Base-by-base conservation (phyloP, 2,329 filamentous ascomycete genomes). In the Coniella vitis region DNA sequence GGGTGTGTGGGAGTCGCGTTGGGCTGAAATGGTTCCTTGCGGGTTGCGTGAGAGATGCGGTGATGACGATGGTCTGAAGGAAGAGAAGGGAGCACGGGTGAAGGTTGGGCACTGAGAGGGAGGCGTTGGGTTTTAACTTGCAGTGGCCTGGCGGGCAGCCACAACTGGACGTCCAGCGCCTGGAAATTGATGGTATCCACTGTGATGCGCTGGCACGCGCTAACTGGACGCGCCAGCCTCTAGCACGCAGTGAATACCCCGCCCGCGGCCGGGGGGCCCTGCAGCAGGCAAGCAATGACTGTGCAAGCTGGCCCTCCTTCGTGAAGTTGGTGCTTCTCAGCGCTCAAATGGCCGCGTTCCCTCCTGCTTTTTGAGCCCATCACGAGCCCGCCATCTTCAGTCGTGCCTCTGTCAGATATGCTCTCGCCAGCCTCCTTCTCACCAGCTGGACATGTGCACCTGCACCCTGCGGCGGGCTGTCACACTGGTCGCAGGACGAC, bases 401-500 rank as follows among this genome's bases (percentile, higher is more conserved):
- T 29, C 25, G 5, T 29, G 25, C 25, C 25, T 39, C 38, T 29
- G 29, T 34, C 43, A 42, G 12, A 16, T 20, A 29, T 46, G 43
- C 43, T 47, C 44, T 43, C 48, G 43, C 25, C 32, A 47, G 44
- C 51, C 43, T 40, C 51, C 39, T 45, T 54, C 49, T 34, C 16
- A 32, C 19, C 40, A 32, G 21, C 25, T 29, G 25, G 25, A 10
- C 25, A 29, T 29, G 25, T 42, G 25, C 10, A 32, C 25, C 31
- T 54, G 43, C 45, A 37, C 39, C 49, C 43, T 16, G 42, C 42
- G 35, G 34, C 53, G 53, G 63, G 70, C 63, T 71, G 65, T 72
- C 68, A 69, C 70, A 71, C 60, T 65, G 69, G 69, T 63, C 66
- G 69, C 59, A 59, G 51, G 38, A 44, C 32, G n/a, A 45, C 45